A percentile compares a stretch with the other conserved stretches of the same genome.
Evolutionary conservation across 768 basidiomycete species (phyloP).

Genomic region (Chalciporus sphaerocephalus): DNA sequence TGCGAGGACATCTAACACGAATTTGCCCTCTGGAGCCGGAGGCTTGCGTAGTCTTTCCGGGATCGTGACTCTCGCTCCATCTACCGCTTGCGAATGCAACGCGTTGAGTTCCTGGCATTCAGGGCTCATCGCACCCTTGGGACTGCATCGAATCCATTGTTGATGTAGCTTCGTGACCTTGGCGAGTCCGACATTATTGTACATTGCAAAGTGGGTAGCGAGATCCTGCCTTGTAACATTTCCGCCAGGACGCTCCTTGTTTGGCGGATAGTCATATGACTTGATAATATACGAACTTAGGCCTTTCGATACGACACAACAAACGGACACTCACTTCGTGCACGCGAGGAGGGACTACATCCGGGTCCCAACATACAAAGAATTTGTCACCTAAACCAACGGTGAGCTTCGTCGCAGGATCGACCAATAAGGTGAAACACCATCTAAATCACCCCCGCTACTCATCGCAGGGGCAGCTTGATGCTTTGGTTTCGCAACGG

Average conservation of each 20-base stretch:
- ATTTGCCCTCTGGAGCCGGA: constrained; percentile 39
- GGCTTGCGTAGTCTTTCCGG: constrained; percentile 52
- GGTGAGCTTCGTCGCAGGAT: background rate
- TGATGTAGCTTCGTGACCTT: constrained; percentile 52
- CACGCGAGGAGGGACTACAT: constrained; percentile 52
- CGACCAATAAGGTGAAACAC: constrained; percentile 20
- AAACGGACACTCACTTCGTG: constrained; percentile 40
- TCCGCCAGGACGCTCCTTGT: constrained; percentile 48
- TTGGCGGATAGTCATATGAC: constrained; percentile 67
- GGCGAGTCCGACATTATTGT: constrained; percentile 57
- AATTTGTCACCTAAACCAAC: constrained; percentile 51
- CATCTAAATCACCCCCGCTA: constrained; percentile 64
- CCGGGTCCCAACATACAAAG: constrained; percentile 67
- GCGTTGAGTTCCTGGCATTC: constrained; percentile 73
- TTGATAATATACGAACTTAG: constrained; percentile 17
- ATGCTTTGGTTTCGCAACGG: constrained; percentile 50
- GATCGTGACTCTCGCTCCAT: constrained; percentile 58
- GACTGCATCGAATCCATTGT: constrained; percentile 54
- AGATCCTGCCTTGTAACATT: constrained; percentile 51
- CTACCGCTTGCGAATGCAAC: constrained; percentile 65
- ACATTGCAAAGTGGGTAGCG: constrained; percentile 61
- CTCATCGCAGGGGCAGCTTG: constrained; percentile 67
- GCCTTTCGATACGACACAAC: background rate
- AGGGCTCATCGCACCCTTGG: constrained; percentile 52
- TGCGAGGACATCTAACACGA: constrained; percentile 51